These are phyloP conservation scores for Hypoxylon sp. DNA, from an alignment of 2,329 filamentous ascomycete species.

Conservation along the genomic window DNA sequence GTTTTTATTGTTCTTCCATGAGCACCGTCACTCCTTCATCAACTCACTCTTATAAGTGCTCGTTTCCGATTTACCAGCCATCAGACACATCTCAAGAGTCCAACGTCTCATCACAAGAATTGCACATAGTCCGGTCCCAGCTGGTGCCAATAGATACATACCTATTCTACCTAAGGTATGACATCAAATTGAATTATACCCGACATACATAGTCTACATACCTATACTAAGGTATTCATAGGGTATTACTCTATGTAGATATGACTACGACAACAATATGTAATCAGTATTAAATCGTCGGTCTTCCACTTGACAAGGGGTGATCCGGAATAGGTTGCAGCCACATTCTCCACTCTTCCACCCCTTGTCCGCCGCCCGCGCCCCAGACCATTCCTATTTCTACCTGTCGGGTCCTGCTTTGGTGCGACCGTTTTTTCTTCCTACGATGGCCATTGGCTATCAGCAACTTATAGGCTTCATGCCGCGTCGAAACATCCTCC, in stretches of 20 bases:
- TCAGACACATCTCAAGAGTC: not conserved
- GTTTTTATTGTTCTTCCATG: not conserved
- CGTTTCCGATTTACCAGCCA: too few species aligned
- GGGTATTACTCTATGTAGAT: not conserved
- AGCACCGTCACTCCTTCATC: not conserved
- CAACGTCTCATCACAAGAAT: too few species aligned
- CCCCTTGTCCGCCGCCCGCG: not conserved
- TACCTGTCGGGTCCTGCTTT: constrained; percentile 19
- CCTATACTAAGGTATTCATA: not conserved
- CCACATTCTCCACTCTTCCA: constrained; percentile 9
- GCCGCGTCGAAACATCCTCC: constrained; percentile 53
- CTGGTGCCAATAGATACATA: not conserved
- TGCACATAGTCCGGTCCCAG: too few species aligned
- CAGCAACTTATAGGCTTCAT: constrained; percentile 51
- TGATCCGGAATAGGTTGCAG: constrained; percentile 18
- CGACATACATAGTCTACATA: too few species aligned
- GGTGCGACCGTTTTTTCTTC: constrained; percentile 36
- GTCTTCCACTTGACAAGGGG: constrained; percentile 10
- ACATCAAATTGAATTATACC: not conserved
- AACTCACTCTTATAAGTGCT: not conserved
- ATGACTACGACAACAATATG: not conserved
- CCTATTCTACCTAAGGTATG: not conserved
- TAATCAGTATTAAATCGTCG: not conserved
- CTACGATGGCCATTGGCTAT: constrained; percentile 52
- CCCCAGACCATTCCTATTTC: constrained; percentile 43